Evolutionary conservation across 176 grass and related monocot species (phyloP).

Genomic region (Oryza punctata): DNA sequence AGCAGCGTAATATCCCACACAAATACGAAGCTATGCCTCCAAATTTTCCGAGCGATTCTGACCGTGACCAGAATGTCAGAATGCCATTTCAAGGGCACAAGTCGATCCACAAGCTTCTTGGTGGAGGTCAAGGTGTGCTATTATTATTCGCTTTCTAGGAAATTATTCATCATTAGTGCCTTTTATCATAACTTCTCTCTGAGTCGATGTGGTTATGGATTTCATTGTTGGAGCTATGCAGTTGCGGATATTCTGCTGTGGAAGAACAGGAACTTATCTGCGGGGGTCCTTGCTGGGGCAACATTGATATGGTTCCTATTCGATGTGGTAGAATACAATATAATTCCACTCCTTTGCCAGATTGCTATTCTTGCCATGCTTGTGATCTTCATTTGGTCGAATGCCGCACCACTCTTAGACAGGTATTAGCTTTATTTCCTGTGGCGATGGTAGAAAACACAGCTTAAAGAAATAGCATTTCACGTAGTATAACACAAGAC

Average conservation of each 20-base stretch:
- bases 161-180: not conserved
- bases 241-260: constrained; percentile 77
- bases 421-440: constrained; percentile 41
- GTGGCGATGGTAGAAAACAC: not conserved
- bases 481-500: not conserved
- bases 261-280: constrained; percentile 71
- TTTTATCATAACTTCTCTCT: not conserved
- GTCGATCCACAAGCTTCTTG: constrained; percentile 49
- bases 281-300: constrained; percentile 58
- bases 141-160: not conserved
- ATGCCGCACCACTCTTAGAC: constrained; percentile 52
- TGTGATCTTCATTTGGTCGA: constrained; percentile 70
- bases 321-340: constrained; percentile 78
- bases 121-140: constrained; percentile 59
- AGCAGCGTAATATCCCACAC: not conserved
- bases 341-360: constrained; percentile 72
- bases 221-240: constrained; percentile 21
- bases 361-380: constrained; percentile 56
- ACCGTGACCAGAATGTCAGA: not conserved
- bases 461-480: not conserved
- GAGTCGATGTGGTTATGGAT: not conserved
- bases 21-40: constrained; percentile 37
- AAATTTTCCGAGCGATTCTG: constrained; percentile 38
- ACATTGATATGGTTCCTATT: constrained; percentile 79
- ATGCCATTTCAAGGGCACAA: constrained; percentile 42